phyloP scores from a whole-genome alignment of 1,284 basidiomycete genomes.

The Agaricales sp. region DNA sequence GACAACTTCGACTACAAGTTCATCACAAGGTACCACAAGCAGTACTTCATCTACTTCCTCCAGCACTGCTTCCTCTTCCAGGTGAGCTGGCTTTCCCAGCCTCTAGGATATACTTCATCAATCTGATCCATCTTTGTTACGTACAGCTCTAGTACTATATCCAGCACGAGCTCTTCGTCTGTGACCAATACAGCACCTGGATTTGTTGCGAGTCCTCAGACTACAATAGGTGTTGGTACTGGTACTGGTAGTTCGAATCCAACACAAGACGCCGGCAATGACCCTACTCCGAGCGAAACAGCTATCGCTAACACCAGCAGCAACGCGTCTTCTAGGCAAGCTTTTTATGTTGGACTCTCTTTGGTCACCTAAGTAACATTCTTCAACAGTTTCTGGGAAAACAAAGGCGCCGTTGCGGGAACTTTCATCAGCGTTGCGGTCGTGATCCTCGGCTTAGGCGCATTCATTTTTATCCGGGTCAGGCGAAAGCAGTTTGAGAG shows the following conservation, averaged over 20 bases:
- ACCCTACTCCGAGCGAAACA: neutral
- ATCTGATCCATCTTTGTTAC: too few species aligned
- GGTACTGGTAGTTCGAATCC: too few species aligned
- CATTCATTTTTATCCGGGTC: neutral
- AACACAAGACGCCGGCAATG: neutral
- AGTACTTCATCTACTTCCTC: neutral
- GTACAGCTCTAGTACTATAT: too few species aligned
- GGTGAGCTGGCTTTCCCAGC: neutral
- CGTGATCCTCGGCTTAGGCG: constrained; percentile 17
- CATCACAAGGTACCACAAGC: neutral
- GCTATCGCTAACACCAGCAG: neutral
- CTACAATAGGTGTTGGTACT: too few species aligned
- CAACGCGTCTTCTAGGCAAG: neutral
- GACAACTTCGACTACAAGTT: neutral
- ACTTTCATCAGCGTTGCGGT: constrained; percentile 29
- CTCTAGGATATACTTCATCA: too few species aligned
- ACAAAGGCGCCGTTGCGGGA: constrained; percentile 36
- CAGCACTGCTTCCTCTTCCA: neutral
- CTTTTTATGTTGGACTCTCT: neutral
- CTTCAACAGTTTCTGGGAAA: constrained; percentile 31
- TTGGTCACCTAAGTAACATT: neutral
- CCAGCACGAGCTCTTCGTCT: too few species aligned
- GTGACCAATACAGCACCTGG: too few species aligned
- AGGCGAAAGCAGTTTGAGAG: neutral
- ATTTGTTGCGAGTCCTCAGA: too few species aligned